Percentiles rank a stretch among this genome's conserved stretches.
Evolutionary conservation across 768 basidiomycete genomes (phyloP).

Genomic region (Mycena floridula): DNA sequence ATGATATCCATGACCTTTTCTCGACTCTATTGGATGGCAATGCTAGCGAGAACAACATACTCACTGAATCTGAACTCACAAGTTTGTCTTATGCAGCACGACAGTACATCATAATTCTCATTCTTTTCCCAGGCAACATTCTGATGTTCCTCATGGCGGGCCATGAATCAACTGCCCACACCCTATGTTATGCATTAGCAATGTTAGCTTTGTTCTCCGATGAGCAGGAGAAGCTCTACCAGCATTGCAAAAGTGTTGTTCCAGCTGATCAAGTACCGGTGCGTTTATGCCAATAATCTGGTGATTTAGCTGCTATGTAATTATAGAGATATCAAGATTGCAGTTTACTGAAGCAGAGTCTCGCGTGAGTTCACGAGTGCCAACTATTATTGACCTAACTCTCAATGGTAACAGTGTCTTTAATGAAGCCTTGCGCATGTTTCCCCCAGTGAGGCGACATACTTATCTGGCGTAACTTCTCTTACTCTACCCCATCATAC

Average conservation of each 20-base stretch:
- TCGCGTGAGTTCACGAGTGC: no score
- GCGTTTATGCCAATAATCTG: no score
- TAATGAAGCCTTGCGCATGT: slow-evolving; percentile 45
- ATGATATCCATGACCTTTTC: slow-evolving; percentile 44
- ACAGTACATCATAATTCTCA: not conserved
- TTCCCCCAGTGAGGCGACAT: no score
- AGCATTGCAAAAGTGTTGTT: slow-evolving; percentile 27
- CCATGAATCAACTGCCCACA: slow-evolving; percentile 39
- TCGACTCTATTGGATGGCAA: slow-evolving; percentile 46
- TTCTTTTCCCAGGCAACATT: slow-evolving; percentile 31
- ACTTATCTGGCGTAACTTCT: no score
- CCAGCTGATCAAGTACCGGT: slow-evolving; percentile 25
- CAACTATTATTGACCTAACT: no score
- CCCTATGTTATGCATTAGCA: slow-evolving; percentile 32
- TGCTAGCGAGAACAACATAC: slow-evolving; percentile 23
- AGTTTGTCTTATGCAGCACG: not conserved
- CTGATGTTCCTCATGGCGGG: slow-evolving; percentile 54
- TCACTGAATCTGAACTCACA: slow-evolving; percentile 39
- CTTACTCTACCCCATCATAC: no score
- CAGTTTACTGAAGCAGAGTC: slow-evolving; percentile 29
- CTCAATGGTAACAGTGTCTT: slow-evolving; percentile 32
- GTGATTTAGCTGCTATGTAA: no score
- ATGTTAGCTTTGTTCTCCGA: slow-evolving; percentile 33
- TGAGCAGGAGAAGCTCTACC: slow-evolving; percentile 28
- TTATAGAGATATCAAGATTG: slow-evolving; percentile 37